Conservation (phyloP, 495 filamentous ascomycete genomes). For the Xylaria grammica region DNA sequence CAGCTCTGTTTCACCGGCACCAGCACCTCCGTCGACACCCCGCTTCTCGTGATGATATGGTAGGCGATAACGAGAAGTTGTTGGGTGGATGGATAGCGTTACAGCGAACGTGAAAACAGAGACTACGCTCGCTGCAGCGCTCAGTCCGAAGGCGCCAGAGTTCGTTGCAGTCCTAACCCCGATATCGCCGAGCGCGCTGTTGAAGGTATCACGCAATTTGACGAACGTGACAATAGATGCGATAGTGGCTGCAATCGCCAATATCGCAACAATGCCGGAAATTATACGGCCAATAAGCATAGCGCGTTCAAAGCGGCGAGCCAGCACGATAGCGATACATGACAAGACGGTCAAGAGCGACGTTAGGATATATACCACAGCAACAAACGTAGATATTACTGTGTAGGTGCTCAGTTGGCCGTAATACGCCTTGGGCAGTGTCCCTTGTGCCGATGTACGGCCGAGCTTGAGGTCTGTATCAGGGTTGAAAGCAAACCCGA, state of each 20-base stretch:
- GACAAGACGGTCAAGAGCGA: conserved; percentile 31
- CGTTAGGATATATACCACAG: conserved; percentile 36
- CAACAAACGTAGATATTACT: conserved; percentile 34
- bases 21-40: conserved; percentile 13
- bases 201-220: conserved; percentile 34
- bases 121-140: conserved; percentile 32
- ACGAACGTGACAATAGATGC: conserved; percentile 33
- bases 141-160: conserved; percentile 31
- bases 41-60: conserved; percentile 24
- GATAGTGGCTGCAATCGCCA: conserved; percentile 38
- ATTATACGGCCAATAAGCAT: conserved; percentile 25
- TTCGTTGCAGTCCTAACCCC: conserved; percentile 34
- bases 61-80: conserved; percentile 1
- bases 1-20: background rate
- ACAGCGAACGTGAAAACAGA: conserved; percentile 28
- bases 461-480: conserved; percentile 38
- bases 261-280: conserved; percentile 32
- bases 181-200: conserved; percentile 30
- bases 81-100: conserved; percentile 8
- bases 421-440: conserved; percentile 27
- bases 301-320: conserved; percentile 26
- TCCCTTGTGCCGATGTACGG: conserved; percentile 29
- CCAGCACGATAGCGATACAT: conserved; percentile 31
- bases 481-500: conserved; percentile 44
- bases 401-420: conserved; percentile 33